phyloP scores from a whole-genome alignment of 768 basidiomycete genomes.

The Psilocybe sp. region DNA sequence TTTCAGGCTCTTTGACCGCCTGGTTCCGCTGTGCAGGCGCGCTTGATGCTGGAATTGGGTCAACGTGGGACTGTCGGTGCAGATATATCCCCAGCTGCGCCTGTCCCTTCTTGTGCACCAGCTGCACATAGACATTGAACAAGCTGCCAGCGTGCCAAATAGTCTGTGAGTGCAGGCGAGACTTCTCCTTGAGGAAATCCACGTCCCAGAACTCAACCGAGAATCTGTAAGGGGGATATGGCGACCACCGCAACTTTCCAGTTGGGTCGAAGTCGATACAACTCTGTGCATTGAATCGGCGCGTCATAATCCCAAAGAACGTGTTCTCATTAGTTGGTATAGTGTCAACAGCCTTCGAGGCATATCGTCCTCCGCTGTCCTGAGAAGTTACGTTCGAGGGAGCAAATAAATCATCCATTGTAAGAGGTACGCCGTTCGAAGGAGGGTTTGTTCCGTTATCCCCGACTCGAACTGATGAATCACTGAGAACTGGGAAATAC shows the following conservation, averaged over 20 bases:
- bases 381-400: conserved; percentile 27
- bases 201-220: conserved; percentile 91
- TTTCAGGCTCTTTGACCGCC: conserved; percentile 4
- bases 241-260: conserved; percentile 57
- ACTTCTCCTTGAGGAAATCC: conserved; percentile 79
- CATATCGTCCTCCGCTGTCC: neutral
- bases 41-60: conserved; percentile 74
- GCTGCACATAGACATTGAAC: conserved; percentile 88
- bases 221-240: conserved; percentile 81
- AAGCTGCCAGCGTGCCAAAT: conserved; percentile 88
- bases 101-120: conserved; percentile 75
- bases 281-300: conserved; percentile 36
- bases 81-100: conserved; percentile 85
- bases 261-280: conserved; percentile 40
- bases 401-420: conserved; percentile 73
- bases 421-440: conserved; percentile 29
- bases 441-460: conserved; percentile 55
- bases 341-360: conserved; percentile 8
- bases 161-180: conserved; percentile 78
- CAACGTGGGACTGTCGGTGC: conserved; percentile 80
- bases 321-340: conserved; percentile 42
- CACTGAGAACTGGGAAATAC: conserved; percentile 65
- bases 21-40: conserved; percentile 32
- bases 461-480: conserved; percentile 75
- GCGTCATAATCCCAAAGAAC: conserved; percentile 62